Evolutionary conservation across 2,329 filamentous ascomycete genomes (phyloP), one percentile per base, ranked within the genome.

Genomic region (Alternaria alternata): DNA sequence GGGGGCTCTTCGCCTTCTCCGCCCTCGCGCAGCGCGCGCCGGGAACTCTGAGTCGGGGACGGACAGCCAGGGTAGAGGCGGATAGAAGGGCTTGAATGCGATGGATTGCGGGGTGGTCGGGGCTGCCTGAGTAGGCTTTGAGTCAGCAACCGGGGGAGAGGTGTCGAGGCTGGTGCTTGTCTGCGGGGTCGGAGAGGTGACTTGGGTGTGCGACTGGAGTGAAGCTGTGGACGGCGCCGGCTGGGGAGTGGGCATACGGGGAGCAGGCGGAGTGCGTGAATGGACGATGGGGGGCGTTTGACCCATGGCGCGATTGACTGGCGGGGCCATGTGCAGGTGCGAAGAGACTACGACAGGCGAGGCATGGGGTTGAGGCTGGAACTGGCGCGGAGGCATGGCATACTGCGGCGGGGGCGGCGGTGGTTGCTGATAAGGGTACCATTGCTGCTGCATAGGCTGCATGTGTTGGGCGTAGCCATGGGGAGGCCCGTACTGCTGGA

Each of bases 41-140:
- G 87, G 87, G 68, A 89, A 89, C 3, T 82, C 77, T 32, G 77
- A 77, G 20, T 85, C 83, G 16, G 84, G 81, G 28, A 84, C 81
- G 12, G 87, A 89, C 34, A 87, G 81, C 87, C 87, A 89, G 11
- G 87, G 87, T 20, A 89, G 77, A 12, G 81, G 79, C 59, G 85
- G 82, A 61, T 81, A 81, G 71, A 82, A 87, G 2, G 83, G 83
- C 71, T 79, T 81, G 52, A 69, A 69, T 7, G 67, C 64, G 8
- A 70, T 63, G 24, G 69, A 69, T 44, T 71, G 71, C 16, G 70
- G 68, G 9, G 66, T 47, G n/a, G 68, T 63, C 16, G 64, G 61
- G 11, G 61, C 49, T 9, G 60, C 32, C 34, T 60, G 62, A 11
- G 46, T 54, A n/a, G 67, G 59, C 62, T 69, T 67, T 30, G 64